Conservation (phyloP, 208 protist species). For the Trypanosomatidae sp. region DNA sequence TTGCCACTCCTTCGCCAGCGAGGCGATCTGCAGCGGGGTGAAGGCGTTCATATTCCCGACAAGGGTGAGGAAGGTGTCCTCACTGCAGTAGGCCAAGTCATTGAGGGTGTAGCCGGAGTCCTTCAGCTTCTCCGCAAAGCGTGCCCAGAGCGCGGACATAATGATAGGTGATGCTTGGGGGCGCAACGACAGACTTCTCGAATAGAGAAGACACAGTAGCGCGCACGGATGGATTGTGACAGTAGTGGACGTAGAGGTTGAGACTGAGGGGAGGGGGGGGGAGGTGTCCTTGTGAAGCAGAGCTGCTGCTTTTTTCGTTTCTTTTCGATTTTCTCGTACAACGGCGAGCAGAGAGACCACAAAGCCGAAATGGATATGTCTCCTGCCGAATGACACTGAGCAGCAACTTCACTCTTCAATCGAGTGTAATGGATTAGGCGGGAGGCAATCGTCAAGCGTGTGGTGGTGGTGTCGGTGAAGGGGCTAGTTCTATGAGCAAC, state of each 20-base stretch:
- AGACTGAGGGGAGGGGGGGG: too few relatives aligned
- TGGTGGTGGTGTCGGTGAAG: background rate
- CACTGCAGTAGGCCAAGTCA: constrained; percentile 59
- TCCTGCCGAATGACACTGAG: background rate
- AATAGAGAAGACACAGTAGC: background rate
- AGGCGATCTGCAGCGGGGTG: constrained; percentile 45
- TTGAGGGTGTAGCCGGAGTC: constrained; percentile 57
- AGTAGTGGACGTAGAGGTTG: background rate
- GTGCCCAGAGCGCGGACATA: constrained; percentile 51
- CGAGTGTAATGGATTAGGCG: background rate
- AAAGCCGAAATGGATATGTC: background rate
- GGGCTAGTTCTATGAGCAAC: background rate
- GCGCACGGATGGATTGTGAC: background rate
- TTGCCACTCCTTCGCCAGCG: constrained; percentile 50
- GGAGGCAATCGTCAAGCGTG: background rate
- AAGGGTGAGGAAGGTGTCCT: constrained; percentile 62
- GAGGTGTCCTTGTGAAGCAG: background rate
- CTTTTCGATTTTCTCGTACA: background rate
- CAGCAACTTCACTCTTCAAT: background rate
- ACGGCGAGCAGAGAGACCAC: background rate
- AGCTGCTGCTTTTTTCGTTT: background rate
- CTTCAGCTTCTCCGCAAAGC: constrained; percentile 50
- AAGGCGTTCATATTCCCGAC: constrained; percentile 57
- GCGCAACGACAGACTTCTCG: background rate
- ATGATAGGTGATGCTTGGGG: background rate